phyloP scores from a whole-genome alignment of 768 basidiomycete genomes.

The Exidia glandulosa region DNA sequence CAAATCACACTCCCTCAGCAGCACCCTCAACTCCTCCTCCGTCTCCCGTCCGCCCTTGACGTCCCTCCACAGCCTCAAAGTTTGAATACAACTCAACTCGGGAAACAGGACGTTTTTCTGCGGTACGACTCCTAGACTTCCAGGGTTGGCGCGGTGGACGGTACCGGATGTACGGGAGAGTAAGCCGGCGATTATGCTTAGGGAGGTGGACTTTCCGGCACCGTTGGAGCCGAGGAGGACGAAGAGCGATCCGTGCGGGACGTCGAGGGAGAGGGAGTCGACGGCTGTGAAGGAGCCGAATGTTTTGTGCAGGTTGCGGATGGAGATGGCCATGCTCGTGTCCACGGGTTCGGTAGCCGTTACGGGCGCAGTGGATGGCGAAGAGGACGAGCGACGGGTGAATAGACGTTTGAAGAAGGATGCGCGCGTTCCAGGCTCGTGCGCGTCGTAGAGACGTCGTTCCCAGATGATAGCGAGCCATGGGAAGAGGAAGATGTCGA shows the following conservation, averaged over 20 bases:
- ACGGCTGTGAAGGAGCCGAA: slow-evolving; percentile 53
- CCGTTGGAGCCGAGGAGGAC: slow-evolving; percentile 69
- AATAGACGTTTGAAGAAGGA: slow-evolving; percentile 10
- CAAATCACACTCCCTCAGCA: slow-evolving; percentile 63
- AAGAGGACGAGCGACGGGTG: slow-evolving; percentile 16
- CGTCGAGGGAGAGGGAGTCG: slow-evolving; percentile 50
- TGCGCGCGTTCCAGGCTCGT: slow-evolving; percentile 21
- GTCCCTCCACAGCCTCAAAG: slow-evolving; percentile 58
- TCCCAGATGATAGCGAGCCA: slow-evolving; percentile 51
- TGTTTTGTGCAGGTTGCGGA: slow-evolving; percentile 47
- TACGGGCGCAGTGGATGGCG: slow-evolving; percentile 4
- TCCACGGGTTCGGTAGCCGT: slow-evolving; percentile 22
- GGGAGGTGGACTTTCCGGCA: slow-evolving; percentile 65
- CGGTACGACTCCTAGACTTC: slow-evolving; percentile 64
- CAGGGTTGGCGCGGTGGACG: slow-evolving; percentile 23
- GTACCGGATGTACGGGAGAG: slow-evolving; percentile 51
- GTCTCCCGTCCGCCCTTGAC: slow-evolving; percentile 46
- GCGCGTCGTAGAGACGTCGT: slow-evolving; percentile 48
- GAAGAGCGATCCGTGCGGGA: slow-evolving; percentile 67
- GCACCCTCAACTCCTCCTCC: slow-evolving; percentile 50
- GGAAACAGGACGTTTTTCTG: slow-evolving; percentile 79
- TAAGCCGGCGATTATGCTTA: slow-evolving; percentile 58
- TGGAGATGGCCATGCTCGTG: slow-evolving; percentile 40
- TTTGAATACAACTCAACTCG: slow-evolving; percentile 64
- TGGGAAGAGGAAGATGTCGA: slow-evolving; percentile 68